Evolutionary conservation across 2,329 filamentous ascomycete genomes (phyloP).

Genomic region (Botryotinia calthae): DNA sequence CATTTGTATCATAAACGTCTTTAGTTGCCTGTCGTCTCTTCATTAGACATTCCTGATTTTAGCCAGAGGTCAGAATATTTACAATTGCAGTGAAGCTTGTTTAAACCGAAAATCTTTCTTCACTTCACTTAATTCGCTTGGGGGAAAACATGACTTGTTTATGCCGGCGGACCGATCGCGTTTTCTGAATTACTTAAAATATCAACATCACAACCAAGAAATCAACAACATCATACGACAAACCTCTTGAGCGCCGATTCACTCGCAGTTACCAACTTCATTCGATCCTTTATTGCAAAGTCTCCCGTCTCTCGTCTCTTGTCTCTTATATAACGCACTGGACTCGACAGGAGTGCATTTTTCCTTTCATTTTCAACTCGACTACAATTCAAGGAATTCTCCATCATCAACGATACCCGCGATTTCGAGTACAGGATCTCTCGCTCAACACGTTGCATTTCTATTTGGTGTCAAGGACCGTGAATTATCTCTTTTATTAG

Average conservation of each 20-base stretch:
- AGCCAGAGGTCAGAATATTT: not conserved
- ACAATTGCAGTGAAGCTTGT: not conserved
- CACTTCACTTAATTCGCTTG: not conserved
- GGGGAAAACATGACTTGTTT: not conserved
- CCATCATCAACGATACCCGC: not conserved
- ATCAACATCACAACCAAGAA: not conserved
- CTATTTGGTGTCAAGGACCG: not conserved
- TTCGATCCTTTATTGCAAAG: not conserved
- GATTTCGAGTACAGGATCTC: not conserved
- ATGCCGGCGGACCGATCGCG: not conserved
- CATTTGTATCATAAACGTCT: not conserved
- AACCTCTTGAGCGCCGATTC: not conserved
- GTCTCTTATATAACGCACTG: not conserved
- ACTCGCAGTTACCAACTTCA: not conserved
- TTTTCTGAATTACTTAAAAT: not conserved
- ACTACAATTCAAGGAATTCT: not conserved
- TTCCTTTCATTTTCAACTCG: not conserved
- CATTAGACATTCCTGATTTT: not conserved
- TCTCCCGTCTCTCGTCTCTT: not conserved
- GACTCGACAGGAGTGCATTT: not conserved
- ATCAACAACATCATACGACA: not conserved
- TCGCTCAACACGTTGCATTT: not conserved
- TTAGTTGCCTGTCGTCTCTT: not conserved
- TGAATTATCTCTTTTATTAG: not conserved
- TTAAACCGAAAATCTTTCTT: not conserved